These are phyloP conservation scores for Cystobasidium ongulense DNA, from an alignment of 768 basidiomycete species.

Conservation along the genomic window DNA sequence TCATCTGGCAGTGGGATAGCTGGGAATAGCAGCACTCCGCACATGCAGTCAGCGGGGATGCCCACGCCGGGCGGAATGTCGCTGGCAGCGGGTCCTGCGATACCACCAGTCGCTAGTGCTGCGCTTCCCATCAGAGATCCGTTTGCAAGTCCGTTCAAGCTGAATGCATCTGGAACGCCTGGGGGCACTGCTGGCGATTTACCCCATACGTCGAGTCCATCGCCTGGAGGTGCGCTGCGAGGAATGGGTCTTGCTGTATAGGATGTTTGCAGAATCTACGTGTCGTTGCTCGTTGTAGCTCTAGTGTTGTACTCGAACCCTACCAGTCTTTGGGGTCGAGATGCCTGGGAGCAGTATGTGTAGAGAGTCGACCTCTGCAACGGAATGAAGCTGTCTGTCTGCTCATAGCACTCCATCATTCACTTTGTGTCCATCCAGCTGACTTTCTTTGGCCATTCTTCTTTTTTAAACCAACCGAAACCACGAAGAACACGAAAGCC, in stretches of 20 bases:
- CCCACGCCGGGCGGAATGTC: conserved; percentile 9
- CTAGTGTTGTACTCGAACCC: no score
- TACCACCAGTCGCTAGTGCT: conserved; percentile 14
- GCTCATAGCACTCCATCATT: no score
- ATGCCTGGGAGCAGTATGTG: no score
- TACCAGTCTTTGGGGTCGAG: no score
- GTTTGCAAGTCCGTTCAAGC: conserved; percentile 7
- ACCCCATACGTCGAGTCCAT: not conserved
- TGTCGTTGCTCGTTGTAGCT: no score
- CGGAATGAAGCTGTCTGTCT: no score
- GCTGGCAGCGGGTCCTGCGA: not conserved
- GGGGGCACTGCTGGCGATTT: not conserved
- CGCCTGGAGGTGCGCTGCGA: not conserved
- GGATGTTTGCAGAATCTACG: not conserved
- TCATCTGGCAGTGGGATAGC: not conserved
- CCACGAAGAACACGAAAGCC: not conserved
- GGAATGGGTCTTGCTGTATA: not conserved
- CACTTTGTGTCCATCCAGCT: no score
- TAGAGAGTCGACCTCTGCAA: no score
- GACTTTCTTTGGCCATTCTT: no score
- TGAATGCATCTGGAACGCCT: not conserved
- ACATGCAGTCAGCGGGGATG: conserved; percentile 4
- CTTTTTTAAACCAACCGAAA: no score
- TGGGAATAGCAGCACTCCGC: conserved; percentile 11
- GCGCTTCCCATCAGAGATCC: conserved; percentile 23